phyloP scores from a whole-genome alignment of 495 filamentous ascomycete genomes.

The Podospora pseudopauciseta region DNA sequence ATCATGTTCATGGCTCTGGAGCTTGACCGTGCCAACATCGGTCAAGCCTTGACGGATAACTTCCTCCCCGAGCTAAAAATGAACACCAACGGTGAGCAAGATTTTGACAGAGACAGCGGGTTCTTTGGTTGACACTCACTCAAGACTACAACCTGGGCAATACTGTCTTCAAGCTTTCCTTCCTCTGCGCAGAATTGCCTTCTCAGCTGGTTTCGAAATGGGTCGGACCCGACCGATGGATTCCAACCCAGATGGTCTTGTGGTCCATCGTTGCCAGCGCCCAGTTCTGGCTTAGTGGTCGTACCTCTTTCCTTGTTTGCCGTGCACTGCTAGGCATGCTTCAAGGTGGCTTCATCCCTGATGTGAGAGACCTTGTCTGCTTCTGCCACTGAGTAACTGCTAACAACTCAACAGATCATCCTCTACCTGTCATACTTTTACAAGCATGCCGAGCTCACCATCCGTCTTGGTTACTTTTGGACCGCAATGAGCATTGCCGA shows the following conservation, averaged over 20 bases:
- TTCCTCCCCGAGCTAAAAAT: slow-evolving; percentile 36
- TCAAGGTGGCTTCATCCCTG: slow-evolving; percentile 67
- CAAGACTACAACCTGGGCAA: slow-evolving; percentile 72
- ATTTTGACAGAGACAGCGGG: background rate
- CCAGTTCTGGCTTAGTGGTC: slow-evolving; percentile 62
- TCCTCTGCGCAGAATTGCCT: slow-evolving; percentile 69
- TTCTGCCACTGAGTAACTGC: background rate
- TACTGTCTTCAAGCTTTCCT: slow-evolving; percentile 66
- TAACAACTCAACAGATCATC: slow-evolving; percentile 29
- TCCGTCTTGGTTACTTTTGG: slow-evolving; percentile 54
- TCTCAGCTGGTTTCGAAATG: slow-evolving; percentile 74
- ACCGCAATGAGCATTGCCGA: slow-evolving; percentile 61
- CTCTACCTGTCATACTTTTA: slow-evolving; percentile 73
- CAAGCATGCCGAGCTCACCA: slow-evolving; percentile 58
- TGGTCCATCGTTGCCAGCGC: slow-evolving; percentile 70
- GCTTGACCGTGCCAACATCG: slow-evolving; percentile 67
- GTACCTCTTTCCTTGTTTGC: slow-evolving; percentile 58
- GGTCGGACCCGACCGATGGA: slow-evolving; percentile 80
- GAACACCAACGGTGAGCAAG: slow-evolving; percentile 35
- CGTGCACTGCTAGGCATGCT: slow-evolving; percentile 67
- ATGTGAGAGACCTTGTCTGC: slow-evolving; percentile 26
- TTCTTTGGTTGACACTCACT: background rate
- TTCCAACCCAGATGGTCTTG: slow-evolving; percentile 73
- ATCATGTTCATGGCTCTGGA: slow-evolving; percentile 83
- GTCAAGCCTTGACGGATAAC: slow-evolving; percentile 40